Base-by-base conservation (phyloP, 352 stramenopile species). In the Phytophthora pseudosyringae region DNA sequence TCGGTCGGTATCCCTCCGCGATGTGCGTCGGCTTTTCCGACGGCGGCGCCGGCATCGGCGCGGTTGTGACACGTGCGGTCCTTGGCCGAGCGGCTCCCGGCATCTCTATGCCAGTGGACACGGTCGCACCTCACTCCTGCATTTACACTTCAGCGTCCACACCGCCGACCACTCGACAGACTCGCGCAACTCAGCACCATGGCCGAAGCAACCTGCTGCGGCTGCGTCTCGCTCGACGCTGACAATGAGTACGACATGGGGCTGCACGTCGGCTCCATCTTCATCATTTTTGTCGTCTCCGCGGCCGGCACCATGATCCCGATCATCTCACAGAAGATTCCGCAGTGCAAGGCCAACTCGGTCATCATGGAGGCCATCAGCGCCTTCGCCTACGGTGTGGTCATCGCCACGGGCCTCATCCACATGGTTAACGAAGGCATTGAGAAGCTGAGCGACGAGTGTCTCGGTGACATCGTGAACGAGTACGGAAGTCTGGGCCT, bases 371-470 rank as follows among this genome's bases (percentile, higher is more conserved):
- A 85, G 48, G 74, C 73, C 35, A 73, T 89, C 36, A 78, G 83
- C 36, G 69, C 79, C 1, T 87, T 91, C 49, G 79, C 78, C 1
- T 86, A 83, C 59, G 86, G 86, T 44, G 82, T 90, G 4, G 80
- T 94, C 36, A 73, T 92, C 41, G 62, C 74, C 47, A 90, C 83
- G 16, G 76, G 79, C 31, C 72, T 91, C 33, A 89, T 94, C 54
- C 86, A 94, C 73, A 89, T 91, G 73, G 66, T 89, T 29, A 86
- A 75, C 51, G 80, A 89, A 29, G 81, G 73, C 15, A 63, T 84
- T 21, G 78, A 85, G 46, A 83, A 74, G 48, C 65, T 94, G 15
- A 80, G 71, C 31, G 57, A 89, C n/a, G 72, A 78, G 49, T 89
- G 81, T 26, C 75, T 91, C 6, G 75, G 80, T 11, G 15, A 58